Evolutionary conservation across 2,329 filamentous ascomycete genomes (phyloP).

Genomic region (Alternaria arborescens): DNA sequence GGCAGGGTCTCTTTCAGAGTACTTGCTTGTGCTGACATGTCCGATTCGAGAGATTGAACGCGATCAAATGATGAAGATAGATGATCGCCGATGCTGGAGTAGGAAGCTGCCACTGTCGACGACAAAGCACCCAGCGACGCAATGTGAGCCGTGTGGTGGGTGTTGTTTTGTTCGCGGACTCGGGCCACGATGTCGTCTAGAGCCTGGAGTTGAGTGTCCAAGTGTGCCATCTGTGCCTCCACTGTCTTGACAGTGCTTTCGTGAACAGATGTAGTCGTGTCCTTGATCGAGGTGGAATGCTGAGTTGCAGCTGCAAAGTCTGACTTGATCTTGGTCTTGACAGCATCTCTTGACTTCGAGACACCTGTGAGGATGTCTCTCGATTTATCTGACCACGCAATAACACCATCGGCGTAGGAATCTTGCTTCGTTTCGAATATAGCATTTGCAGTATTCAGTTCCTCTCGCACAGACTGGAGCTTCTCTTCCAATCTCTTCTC

Average conservation of each 20-base stretch:
- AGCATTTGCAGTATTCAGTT: conserved; percentile 70
- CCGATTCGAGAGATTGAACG: conserved; percentile 72
- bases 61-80: conserved; percentile 74
- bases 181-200: conserved; percentile 90
- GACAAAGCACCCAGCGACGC: conserved; percentile 73
- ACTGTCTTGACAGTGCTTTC: conserved; percentile 90
- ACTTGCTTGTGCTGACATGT: conserved; percentile 69
- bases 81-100: conserved; percentile 73
- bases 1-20: conserved; percentile 68
- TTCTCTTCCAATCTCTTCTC: conserved; percentile 73
- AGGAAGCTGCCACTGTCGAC: conserved; percentile 74
- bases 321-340: conserved; percentile 84
- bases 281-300: conserved; percentile 83
- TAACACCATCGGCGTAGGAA: conserved; percentile 75
- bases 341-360: conserved; percentile 73
- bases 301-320: conserved; percentile 85
- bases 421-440: conserved; percentile 71
- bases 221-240: conserved; percentile 84
- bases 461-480: conserved; percentile 69
- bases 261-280: conserved; percentile 85
- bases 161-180: conserved; percentile 80
- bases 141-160: conserved; percentile 75
- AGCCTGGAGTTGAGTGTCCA: conserved; percentile 86
- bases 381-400: conserved; percentile 75
- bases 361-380: conserved; percentile 75